phyloP scores from a whole-genome alignment of 2,329 filamentous ascomycete genomes.

The Neocatenulostroma microsporum region DNA sequence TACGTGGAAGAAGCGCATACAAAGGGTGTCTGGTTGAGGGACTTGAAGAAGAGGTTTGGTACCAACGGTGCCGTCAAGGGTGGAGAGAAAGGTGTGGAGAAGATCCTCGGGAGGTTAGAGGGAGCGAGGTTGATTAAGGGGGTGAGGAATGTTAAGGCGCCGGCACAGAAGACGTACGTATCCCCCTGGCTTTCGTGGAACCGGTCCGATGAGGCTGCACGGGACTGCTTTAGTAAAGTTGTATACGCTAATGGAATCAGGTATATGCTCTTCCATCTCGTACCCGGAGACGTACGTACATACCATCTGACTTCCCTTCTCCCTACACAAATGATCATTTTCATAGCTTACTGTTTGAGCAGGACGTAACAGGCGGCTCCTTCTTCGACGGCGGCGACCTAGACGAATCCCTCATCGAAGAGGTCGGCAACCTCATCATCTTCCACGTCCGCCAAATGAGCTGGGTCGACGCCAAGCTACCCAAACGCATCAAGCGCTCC shows the following conservation, averaged over 20 bases:
- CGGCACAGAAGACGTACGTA: conserved; percentile 91
- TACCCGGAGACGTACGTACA: conserved; percentile 78
- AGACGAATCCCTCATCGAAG: conserved; percentile 79
- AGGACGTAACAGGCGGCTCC: conserved; percentile 84
- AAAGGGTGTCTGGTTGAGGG: conserved; percentile 86
- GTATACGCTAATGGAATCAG: no score
- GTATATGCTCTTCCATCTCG: conserved; percentile 79
- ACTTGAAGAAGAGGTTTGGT: conserved; percentile 65
- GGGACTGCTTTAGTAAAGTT: no score
- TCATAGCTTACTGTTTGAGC: no score
- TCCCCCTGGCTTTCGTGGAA: no score
- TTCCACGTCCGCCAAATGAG: conserved; percentile 64
- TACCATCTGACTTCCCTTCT: no score
- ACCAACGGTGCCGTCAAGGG: no score
- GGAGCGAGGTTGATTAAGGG: conserved; percentile 73
- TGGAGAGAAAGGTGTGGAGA: conserved; percentile 73
- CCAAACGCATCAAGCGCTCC: no score
- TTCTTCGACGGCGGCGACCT: conserved; percentile 92
- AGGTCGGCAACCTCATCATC: conserved; percentile 64
- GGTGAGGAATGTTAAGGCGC: conserved; percentile 86
- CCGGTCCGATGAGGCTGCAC: no score
- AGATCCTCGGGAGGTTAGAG: conserved; percentile 76
- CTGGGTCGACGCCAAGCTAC: conserved; percentile 50
- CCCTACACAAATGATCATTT: no score
- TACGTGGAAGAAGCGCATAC: conserved; percentile 78